phyloP scores from a whole-genome alignment of 805 yeast species.

The Metschnikowia shivogae region DNA sequence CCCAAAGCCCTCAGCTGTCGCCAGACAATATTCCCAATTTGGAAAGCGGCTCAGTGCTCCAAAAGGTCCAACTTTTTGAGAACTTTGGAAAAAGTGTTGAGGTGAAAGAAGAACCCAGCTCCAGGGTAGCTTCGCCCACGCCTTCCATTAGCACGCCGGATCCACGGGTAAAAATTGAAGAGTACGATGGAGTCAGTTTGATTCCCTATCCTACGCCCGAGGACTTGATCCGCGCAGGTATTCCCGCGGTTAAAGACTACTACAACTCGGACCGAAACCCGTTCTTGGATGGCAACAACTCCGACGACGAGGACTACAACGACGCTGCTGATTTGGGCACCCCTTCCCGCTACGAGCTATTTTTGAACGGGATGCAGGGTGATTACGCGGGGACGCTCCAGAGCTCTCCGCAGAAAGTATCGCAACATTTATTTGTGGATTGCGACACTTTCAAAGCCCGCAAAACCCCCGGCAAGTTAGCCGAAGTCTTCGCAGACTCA shows the following conservation, averaged over 20 bases:
- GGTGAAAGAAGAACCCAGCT: background rate
- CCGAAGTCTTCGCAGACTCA: too few species aligned
- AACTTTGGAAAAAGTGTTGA: background rate
- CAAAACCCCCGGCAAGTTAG: background rate
- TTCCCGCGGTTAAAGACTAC: background rate
- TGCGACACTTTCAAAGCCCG: background rate
- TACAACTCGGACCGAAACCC: conserved; percentile 1
- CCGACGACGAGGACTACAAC: background rate
- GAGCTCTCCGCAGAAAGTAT: background rate
- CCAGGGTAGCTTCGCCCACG: background rate
- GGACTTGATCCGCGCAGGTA: too few species aligned
- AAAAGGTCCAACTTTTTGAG: background rate
- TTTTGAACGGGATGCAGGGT: background rate
- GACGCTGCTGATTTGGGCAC: background rate
- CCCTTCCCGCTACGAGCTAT: background rate
- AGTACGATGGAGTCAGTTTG: background rate
- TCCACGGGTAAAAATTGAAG: background rate
- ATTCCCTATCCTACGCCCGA: too few species aligned
- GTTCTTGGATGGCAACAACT: conserved; percentile 1
- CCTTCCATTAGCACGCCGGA: background rate
- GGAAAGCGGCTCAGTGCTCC: background rate
- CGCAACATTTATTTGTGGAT: background rate
- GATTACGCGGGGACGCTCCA: background rate
- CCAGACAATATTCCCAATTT: background rate
- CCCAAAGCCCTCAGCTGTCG: too few species aligned